Evolutionary conservation across 164 flowering plant genomes (phyloP).

Genomic region (Saururus chinensis): DNA sequence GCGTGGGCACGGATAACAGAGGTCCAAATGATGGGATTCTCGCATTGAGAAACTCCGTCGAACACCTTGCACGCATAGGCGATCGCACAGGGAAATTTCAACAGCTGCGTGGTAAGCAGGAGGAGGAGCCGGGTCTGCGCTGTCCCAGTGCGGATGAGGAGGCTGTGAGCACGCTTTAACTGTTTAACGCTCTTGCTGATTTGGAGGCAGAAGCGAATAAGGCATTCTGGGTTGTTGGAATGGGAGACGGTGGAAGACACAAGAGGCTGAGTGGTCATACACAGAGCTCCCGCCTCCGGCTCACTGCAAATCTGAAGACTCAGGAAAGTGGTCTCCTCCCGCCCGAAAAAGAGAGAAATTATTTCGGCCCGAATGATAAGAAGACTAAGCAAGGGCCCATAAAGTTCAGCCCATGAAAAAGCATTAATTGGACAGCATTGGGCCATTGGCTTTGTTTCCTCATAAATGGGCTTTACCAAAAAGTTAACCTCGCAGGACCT

Average conservation of each 20-base stretch:
- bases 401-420: too few species aligned
- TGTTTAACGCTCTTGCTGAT: constrained; percentile 18
- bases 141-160: constrained; percentile 16
- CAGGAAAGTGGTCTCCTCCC: too few species aligned
- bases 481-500: too few species aligned
- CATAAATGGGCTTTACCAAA: too few species aligned
- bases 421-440: too few species aligned
- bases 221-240: constrained; percentile 6
- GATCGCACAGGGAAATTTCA: constrained; percentile 9
- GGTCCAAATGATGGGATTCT: constrained; percentile 6
- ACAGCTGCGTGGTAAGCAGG: constrained; percentile 14
- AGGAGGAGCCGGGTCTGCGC: constrained; percentile 7
- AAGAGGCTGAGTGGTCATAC: constrained; percentile 8
- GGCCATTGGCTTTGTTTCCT: too few species aligned
- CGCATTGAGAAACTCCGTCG: constrained; percentile 6
- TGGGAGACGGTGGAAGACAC: constrained; percentile 2
- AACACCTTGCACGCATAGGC: constrained; percentile 7
- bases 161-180: constrained; percentile 24
- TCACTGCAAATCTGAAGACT: too few species aligned
- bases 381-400: too few species aligned
- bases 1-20: constrained; percentile 9
- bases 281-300: not conserved
- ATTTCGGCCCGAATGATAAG: too few species aligned
- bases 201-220: constrained; percentile 13
- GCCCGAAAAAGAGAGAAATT: too few species aligned